These are phyloP conservation scores for Corymbia maculata DNA, from an alignment of 345 rosid genomes.

Conservation along the genomic window DNA sequence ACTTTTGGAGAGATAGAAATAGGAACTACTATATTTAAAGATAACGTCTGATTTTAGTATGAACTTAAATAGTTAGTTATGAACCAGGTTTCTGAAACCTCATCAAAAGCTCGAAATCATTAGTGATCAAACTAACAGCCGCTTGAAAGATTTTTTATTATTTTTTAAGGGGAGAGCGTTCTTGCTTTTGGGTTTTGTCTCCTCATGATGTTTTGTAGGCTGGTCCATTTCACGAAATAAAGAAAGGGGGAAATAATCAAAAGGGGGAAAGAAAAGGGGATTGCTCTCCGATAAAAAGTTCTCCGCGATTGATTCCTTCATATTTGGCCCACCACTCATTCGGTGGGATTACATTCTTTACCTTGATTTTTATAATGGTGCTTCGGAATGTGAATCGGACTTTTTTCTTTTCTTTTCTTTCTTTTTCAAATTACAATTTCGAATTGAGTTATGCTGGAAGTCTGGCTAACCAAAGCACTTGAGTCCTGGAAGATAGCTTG, in stretches of 20 bases:
- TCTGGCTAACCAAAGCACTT: background rate
- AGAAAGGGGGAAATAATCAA: background rate
- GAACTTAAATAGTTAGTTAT: too few relatives aligned
- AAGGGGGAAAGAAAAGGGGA: background rate
- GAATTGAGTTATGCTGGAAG: background rate
- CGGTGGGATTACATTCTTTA: background rate
- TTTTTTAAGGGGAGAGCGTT: background rate
- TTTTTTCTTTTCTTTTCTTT: background rate
- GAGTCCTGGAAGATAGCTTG: background rate
- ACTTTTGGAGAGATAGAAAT: background rate
- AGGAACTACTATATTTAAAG: too few relatives aligned
- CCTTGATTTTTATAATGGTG: background rate
- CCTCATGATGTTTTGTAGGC: background rate
- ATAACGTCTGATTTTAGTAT: too few relatives aligned
- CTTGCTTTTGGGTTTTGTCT: background rate
- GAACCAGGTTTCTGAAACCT: background rate
- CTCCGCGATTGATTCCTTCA: background rate
- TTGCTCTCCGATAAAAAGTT: background rate
- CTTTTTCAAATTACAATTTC: background rate
- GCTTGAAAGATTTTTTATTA: background rate
- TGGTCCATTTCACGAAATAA: background rate
- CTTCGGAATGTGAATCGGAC: background rate
- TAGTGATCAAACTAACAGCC: background rate
- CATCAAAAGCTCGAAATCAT: background rate
- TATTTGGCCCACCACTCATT: background rate